A percentile compares a stretch with the other conserved stretches of the same genome.
These are phyloP conservation scores for Blastocystis sp. DNA, from an alignment of 352 stramenopile genomes.

Conservation along the genomic window DNA sequence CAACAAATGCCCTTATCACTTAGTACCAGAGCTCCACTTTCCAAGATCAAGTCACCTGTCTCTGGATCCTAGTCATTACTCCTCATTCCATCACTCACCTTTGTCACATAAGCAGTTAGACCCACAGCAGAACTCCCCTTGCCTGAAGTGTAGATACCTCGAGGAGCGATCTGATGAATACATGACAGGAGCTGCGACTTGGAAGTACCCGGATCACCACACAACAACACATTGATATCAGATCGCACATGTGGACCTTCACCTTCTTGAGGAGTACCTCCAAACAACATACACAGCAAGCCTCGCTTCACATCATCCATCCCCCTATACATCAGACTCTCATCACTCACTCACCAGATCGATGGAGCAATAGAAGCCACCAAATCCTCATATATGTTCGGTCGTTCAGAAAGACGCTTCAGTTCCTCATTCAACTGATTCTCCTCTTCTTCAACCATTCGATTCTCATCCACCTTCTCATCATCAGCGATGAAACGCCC, in stretches of 20 bases:
- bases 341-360: conserved; percentile 75
- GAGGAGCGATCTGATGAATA: conserved; percentile 82
- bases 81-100: neutral
- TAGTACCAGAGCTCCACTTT: conserved; percentile 88
- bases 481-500: neutral
- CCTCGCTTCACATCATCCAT: conserved; percentile 98
- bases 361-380: conserved; percentile 79
- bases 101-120: conserved; percentile 88
- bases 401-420: conserved; percentile 71
- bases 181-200: conserved; percentile 94
- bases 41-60: conserved; percentile 92
- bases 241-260: conserved; percentile 77
- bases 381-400: conserved; percentile 80
- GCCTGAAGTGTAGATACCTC: conserved; percentile 97
- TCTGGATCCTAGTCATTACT: conserved; percentile 83
- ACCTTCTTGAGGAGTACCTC: conserved; percentile 77
- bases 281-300: conserved; percentile 96
- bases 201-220: conserved; percentile 91
- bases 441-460: conserved; percentile 68
- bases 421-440: conserved; percentile 52
- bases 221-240: conserved; percentile 97
- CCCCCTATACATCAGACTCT: conserved; percentile 78
- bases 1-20: conserved; percentile 95
- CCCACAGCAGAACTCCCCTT: conserved; percentile 95
- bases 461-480: conserved; percentile 20